These are phyloP conservation scores for Cercospora canescens DNA, from an alignment of 2,329 filamentous ascomycete species.

Conservation along the genomic window DNA sequence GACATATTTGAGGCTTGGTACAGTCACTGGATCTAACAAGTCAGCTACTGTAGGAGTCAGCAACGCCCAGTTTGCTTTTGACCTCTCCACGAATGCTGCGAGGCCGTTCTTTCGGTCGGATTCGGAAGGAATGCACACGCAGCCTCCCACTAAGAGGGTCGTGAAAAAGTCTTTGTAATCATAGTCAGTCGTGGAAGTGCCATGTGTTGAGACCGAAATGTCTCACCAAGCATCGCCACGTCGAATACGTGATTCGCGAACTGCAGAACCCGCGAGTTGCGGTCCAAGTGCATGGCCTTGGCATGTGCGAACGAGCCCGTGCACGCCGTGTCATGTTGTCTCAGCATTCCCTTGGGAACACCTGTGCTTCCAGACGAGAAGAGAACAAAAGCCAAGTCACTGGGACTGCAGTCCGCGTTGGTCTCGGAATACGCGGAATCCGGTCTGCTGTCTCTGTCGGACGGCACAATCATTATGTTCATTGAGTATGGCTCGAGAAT, in stretches of 20 bases:
- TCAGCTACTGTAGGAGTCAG: slow-evolving; percentile 3
- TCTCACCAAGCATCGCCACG: slow-evolving; percentile 2
- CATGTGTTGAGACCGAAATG: not conserved
- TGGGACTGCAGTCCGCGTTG: not conserved
- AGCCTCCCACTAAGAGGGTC: not conserved
- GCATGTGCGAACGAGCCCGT: not conserved
- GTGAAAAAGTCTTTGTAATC: not conserved
- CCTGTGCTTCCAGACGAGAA: slow-evolving; percentile 7
- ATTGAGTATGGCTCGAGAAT: not conserved
- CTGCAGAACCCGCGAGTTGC: not conserved
- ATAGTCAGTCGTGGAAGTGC: not conserved
- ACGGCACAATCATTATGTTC: not conserved
- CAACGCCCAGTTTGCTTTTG: not conserved
- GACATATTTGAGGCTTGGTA: not conserved
- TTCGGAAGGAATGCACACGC: not conserved
- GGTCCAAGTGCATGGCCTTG: not conserved
- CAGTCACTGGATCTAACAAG: not conserved
- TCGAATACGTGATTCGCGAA: slow-evolving; percentile 3
- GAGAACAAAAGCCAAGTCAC: slow-evolving; percentile 26
- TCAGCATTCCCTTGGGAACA: slow-evolving; percentile 8
- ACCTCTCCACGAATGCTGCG: not conserved
- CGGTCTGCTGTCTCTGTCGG: not conserved
- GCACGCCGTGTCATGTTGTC: slow-evolving; percentile 1
- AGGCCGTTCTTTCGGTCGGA: not conserved
- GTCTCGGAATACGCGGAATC: not conserved